These are phyloP conservation scores for Globisporangium carolinianum DNA, from an alignment of 352 stramenopile species.

Conservation along the genomic window DNA sequence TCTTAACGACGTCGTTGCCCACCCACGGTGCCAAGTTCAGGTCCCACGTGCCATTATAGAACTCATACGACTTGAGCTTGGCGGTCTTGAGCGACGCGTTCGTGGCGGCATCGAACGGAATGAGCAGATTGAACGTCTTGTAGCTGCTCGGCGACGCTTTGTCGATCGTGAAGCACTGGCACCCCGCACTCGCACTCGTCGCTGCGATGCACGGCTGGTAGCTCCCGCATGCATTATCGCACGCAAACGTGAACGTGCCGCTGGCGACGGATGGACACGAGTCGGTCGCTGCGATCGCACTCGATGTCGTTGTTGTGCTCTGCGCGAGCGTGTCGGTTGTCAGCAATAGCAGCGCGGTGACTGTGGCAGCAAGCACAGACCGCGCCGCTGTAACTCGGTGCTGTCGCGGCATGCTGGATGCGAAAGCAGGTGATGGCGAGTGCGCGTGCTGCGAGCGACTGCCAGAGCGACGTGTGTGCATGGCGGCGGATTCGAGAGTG, in stretches of 20 bases:
- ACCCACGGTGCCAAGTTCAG: neutral
- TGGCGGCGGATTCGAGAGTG: too few species aligned
- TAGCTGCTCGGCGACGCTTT: neutral
- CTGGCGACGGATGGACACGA: neutral
- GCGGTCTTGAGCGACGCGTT: neutral
- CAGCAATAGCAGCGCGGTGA: neutral
- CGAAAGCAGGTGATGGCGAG: too few species aligned
- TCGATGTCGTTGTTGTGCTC: neutral
- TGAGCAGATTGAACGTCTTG: neutral
- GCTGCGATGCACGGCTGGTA: neutral
- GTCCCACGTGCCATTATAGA: neutral
- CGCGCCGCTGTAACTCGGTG: neutral
- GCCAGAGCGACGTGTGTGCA: too few species aligned
- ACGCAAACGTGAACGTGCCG: neutral
- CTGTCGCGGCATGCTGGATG: neutral
- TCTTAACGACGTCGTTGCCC: neutral
- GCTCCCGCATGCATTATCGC: neutral
- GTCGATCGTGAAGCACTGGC: neutral
- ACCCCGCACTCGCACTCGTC: neutral
- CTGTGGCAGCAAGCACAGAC: neutral
- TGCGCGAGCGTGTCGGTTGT: neutral
- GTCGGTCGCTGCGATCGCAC: neutral
- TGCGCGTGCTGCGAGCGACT: too few species aligned
- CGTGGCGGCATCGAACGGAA: neutral
- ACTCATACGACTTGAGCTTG: neutral